Conservation (phyloP, 441 rosid genomes). For the Breynia disticha region DNA sequence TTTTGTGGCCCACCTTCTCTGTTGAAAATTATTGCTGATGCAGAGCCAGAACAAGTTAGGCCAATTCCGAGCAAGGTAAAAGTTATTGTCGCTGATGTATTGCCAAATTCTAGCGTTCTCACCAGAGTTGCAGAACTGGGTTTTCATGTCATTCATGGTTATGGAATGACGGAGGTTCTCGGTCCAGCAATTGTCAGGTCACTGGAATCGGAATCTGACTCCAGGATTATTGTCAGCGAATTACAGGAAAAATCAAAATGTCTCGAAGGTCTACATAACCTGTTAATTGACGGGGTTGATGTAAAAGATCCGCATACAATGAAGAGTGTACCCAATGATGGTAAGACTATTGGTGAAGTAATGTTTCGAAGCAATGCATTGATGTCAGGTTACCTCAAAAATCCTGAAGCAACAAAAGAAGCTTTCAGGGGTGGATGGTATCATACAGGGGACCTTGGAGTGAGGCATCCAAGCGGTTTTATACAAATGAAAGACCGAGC, state of each 20-base stretch:
- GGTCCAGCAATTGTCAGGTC: slow-evolving; percentile 38
- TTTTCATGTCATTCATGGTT: slow-evolving; percentile 32
- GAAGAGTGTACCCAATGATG: slow-evolving; percentile 34
- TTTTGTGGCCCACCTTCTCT: slow-evolving; percentile 38
- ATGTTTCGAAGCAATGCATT: slow-evolving; percentile 43
- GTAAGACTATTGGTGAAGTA: slow-evolving; percentile 41
- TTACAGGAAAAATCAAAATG: slow-evolving; percentile 4
- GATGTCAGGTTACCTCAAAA: slow-evolving; percentile 40
- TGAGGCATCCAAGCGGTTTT: slow-evolving; percentile 27
- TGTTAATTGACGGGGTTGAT: slow-evolving; percentile 28
- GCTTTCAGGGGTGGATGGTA: slow-evolving; percentile 48
- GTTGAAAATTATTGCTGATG: slow-evolving; percentile 31
- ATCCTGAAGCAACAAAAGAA: slow-evolving; percentile 23
- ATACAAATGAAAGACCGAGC: slow-evolving; percentile 46
- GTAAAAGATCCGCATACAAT: slow-evolving; percentile 44
- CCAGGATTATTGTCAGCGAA: not conserved
- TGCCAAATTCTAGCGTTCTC: slow-evolving; percentile 18
- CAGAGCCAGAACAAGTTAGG: not conserved
- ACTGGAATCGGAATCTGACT: slow-evolving; percentile 13
- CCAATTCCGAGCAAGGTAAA: slow-evolving; percentile 18
- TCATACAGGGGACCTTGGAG: slow-evolving; percentile 45
- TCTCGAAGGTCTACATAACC: slow-evolving; percentile 20
- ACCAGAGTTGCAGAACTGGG: slow-evolving; percentile 37
- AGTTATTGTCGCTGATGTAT: slow-evolving; percentile 32
- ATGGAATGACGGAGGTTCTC: slow-evolving; percentile 54